Percentiles rank a stretch among this genome's conserved stretches.
phyloP scores from a whole-genome alignment of 495 filamentous ascomycete genomes.

The Talaromyces adpressus region DNA sequence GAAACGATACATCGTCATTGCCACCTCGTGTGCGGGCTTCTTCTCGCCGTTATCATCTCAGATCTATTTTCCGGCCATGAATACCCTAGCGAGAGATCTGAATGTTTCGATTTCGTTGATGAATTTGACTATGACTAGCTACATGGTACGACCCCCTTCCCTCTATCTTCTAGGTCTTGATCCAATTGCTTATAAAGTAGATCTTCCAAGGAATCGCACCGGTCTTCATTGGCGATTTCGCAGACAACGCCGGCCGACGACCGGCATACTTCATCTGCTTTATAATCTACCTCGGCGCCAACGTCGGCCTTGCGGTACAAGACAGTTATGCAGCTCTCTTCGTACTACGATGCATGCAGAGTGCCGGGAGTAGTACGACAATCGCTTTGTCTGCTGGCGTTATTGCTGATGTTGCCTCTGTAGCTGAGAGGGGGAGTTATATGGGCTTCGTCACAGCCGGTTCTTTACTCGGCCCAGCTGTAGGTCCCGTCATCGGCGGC shows the following conservation, averaged over 20 bases:
- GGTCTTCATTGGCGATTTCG: conserved; percentile 52
- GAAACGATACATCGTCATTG: conserved; percentile 8
- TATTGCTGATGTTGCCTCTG: conserved; percentile 54
- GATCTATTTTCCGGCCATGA: conserved; percentile 39
- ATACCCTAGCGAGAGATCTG: conserved; percentile 26
- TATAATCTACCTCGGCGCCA: conserved; percentile 52
- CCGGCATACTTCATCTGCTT: conserved; percentile 54
- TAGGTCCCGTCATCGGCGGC: conserved; percentile 41
- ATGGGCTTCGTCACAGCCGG: conserved; percentile 36
- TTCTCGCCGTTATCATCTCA: conserved; percentile 36
- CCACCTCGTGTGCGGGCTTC: conserved; percentile 18
- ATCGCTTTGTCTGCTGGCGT: conserved; percentile 55
- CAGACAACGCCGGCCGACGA: conserved; percentile 51
- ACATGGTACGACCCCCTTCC: conserved; percentile 27
- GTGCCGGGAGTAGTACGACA: conserved; percentile 42
- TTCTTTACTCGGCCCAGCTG: conserved; percentile 17
- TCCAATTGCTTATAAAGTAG: conserved; percentile 9
- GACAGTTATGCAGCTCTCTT: conserved; percentile 54
- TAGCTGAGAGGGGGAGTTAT: conserved; percentile 52
- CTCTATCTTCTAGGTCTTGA: neutral
- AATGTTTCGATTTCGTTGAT: conserved; percentile 31
- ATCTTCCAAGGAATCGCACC: conserved; percentile 56
- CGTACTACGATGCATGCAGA: conserved; percentile 57
- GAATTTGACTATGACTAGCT: conserved; percentile 50
- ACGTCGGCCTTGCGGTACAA: conserved; percentile 57